phyloP scores from a whole-genome alignment of 2,329 filamentous ascomycete species.

The Aspergillus awamori region DNA sequence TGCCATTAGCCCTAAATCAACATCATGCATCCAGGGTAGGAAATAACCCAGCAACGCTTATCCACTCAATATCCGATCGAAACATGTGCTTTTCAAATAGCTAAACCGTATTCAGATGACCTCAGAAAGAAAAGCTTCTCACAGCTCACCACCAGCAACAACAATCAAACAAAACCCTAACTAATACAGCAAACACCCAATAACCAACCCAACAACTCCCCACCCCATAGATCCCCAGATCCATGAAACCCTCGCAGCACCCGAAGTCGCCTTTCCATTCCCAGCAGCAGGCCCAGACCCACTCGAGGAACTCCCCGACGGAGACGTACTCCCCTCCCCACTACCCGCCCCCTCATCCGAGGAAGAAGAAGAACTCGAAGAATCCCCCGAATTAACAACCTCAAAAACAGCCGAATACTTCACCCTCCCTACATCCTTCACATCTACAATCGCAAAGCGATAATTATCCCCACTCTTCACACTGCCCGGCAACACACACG shows the following conservation, averaged over 20 bases:
- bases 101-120: no score
- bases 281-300: neutral
- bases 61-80: no score
- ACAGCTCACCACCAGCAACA: no score
- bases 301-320: neutral
- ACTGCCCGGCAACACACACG: neutral
- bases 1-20: no score
- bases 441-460: conserved; percentile 1
- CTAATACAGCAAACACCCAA: neutral
- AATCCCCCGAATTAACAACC: neutral
- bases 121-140: no score
- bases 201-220: neutral
- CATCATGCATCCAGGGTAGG: no score
- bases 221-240: neutral
- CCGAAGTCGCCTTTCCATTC: neutral
- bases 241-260: neutral
- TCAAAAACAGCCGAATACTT: neutral
- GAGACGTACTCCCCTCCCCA: neutral
- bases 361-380: no score
- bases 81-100: no score
- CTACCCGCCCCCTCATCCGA: no score
- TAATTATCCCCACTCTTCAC: conserved; percentile 1
- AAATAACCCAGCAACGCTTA: no score
- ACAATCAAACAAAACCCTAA: neutral
- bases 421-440: neutral